Evolutionary conservation across 2,329 filamentous ascomycete genomes (phyloP).

Genomic region (Paecilomyces sp.): DNA sequence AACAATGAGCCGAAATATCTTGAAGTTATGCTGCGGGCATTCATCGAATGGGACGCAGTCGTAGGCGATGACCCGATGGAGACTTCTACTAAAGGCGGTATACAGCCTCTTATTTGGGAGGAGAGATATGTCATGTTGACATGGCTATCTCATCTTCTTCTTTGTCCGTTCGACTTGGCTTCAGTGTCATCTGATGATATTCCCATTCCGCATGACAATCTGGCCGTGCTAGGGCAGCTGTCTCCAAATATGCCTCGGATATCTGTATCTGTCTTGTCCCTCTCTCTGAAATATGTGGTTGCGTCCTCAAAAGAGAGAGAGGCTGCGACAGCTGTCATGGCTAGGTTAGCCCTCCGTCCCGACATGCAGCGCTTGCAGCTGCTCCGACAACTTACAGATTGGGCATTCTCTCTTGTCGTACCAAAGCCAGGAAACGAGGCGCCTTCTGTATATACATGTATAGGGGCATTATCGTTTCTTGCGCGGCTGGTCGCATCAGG

Average conservation of each 20-base stretch:
- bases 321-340: constrained; percentile 75
- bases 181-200: constrained; percentile 61
- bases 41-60: constrained; percentile 53
- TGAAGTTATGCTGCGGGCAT: constrained; percentile 67
- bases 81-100: constrained; percentile 10
- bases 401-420: constrained; percentile 59
- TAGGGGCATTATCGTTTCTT: constrained; percentile 73
- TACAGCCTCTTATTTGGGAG: constrained; percentile 63
- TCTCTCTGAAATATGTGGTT: constrained; percentile 65
- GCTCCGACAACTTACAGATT: constrained; percentile 59
- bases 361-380: constrained; percentile 81
- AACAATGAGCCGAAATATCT: constrained; percentile 84
- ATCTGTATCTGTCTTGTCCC: constrained; percentile 59
- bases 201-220: constrained; percentile 26
- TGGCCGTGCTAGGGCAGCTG: constrained; percentile 34
- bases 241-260: constrained; percentile 60
- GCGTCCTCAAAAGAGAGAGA: constrained; percentile 81
- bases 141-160: constrained; percentile 76
- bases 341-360: constrained; percentile 70
- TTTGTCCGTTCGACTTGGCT: constrained; percentile 83
- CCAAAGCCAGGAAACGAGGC: constrained; percentile 31
- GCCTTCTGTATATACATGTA: constrained; percentile 62
- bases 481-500: constrained; percentile 65
- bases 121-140: constrained; percentile 80
- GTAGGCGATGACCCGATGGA: constrained; percentile 7